Percentiles rank a stretch among this genome's conserved stretches.
Evolutionary conservation across 1,139 yeast genomes (phyloP).

Genomic region (Diutina ranongensis): DNA sequence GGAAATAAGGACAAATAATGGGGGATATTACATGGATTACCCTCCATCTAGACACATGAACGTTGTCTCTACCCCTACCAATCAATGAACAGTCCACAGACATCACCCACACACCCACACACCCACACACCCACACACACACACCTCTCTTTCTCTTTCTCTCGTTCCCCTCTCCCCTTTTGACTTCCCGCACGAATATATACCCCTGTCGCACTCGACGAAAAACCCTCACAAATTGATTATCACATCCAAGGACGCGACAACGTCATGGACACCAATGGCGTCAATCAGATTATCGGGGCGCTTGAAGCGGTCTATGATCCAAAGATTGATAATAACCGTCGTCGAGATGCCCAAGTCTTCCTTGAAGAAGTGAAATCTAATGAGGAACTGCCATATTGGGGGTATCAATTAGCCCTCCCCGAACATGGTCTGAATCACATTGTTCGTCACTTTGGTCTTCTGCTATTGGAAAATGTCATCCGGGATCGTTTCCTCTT

Average conservation of each 20-base stretch:
- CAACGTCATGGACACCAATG: conserved; percentile 46
- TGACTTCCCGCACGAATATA: background rate
- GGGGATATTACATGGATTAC: too few species aligned
- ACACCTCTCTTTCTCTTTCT: background rate
- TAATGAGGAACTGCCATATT: conserved; percentile 75
- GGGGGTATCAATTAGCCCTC: conserved; percentile 83
- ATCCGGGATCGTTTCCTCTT: conserved; percentile 44
- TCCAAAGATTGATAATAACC: conserved; percentile 52
- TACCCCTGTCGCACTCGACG: conserved; percentile 2
- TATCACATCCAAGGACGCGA: background rate
- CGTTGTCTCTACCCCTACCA: too few species aligned
- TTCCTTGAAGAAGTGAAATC: conserved; percentile 68
- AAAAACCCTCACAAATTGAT: background rate
- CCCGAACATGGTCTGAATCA: conserved; percentile 48
- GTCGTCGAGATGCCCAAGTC: conserved; percentile 56
- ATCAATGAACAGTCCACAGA: too few species aligned
- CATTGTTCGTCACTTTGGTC: conserved; percentile 83
- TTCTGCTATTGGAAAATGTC: conserved; percentile 66
- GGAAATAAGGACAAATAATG: too few species aligned
- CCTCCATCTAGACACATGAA: too few species aligned
- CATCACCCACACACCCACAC: too few species aligned
- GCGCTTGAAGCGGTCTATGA: conserved; percentile 77
- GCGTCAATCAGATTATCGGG: conserved; percentile 55
- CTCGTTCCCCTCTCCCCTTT: background rate
- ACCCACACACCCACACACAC: too few species aligned